Conservation (phyloP, 352 stramenopile genomes). For the Discostella stelligera region DNA sequence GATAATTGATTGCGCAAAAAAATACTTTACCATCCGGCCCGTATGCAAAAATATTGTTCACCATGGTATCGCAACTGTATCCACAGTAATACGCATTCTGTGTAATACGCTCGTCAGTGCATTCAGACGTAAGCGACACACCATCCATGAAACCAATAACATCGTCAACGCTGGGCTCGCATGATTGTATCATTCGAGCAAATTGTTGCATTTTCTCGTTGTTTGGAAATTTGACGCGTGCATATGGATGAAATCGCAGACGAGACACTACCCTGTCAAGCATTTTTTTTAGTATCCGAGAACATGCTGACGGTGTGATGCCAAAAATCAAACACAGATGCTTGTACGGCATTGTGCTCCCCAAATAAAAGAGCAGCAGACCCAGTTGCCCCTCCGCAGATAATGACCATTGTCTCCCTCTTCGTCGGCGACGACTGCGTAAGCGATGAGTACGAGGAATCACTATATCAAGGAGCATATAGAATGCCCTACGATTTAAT, state of each 20-base stretch:
- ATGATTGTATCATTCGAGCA: background rate
- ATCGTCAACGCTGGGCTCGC: background rate
- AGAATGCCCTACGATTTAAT: background rate
- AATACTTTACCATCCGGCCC: too few relatives aligned
- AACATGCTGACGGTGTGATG: background rate
- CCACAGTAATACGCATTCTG: background rate
- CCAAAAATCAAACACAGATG: background rate
- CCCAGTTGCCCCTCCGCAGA: too few relatives aligned
- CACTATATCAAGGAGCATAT: background rate
- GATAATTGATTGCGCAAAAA: background rate
- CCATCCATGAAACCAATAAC: conserved; percentile 14
- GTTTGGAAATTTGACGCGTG: background rate
- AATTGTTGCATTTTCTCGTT: background rate
- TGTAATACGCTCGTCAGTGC: background rate
- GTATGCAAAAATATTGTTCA: too few relatives aligned
- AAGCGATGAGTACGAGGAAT: too few relatives aligned
- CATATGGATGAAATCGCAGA: background rate
- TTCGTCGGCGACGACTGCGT: too few relatives aligned
- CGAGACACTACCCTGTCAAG: background rate
- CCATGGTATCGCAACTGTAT: too few relatives aligned
- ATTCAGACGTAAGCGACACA: background rate
- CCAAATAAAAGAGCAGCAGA: background rate
- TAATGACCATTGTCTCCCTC: too few relatives aligned
- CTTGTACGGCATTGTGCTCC: background rate
- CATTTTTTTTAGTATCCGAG: background rate